These are phyloP conservation scores for Russula sp. DNA, from an alignment of 768 basidiomycete species.

Conservation along the genomic window DNA sequence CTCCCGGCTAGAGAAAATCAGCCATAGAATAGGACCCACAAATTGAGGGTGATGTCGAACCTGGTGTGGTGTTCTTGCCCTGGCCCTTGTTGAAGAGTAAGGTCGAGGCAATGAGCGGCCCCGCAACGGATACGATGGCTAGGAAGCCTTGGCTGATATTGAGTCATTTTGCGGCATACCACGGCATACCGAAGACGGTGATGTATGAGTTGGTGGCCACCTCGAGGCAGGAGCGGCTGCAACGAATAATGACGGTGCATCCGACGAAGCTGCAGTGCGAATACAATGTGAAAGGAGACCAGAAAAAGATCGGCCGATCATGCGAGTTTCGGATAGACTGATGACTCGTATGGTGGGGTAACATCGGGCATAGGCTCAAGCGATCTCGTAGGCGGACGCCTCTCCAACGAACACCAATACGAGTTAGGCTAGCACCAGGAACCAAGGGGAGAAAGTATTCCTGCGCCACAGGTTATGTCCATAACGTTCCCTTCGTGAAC, in stretches of 20 bases:
- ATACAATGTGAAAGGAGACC: slow-evolving; percentile 71
- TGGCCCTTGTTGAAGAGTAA: too few species aligned
- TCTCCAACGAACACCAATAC: slow-evolving; percentile 29
- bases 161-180: slow-evolving; percentile 46
- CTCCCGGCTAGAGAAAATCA: too few species aligned
- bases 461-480: slow-evolving; percentile 63
- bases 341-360: too few species aligned
- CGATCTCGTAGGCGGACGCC: slow-evolving; percentile 51
- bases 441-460: not conserved
- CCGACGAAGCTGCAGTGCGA: slow-evolving; percentile 68
- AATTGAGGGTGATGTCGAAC: too few species aligned
- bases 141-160: slow-evolving; percentile 79
- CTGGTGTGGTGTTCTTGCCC: too few species aligned
- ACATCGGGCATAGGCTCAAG: too few species aligned
- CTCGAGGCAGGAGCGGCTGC: slow-evolving; percentile 59
- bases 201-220: slow-evolving; percentile 81
- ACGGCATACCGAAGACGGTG: slow-evolving; percentile 53
- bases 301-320: slow-evolving; percentile 62
- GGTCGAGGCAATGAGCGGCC: too few species aligned
- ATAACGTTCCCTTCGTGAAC: slow-evolving; percentile 44
- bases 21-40: too few species aligned
- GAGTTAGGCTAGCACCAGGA: not conserved
- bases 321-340: too few species aligned
- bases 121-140: slow-evolving; percentile 29
- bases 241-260: slow-evolving; percentile 63